Evolutionary conservation across 768 basidiomycete species (phyloP), one percentile per base, ranked within the genome.

Genomic region (Artomyces pyxidatus): DNA sequence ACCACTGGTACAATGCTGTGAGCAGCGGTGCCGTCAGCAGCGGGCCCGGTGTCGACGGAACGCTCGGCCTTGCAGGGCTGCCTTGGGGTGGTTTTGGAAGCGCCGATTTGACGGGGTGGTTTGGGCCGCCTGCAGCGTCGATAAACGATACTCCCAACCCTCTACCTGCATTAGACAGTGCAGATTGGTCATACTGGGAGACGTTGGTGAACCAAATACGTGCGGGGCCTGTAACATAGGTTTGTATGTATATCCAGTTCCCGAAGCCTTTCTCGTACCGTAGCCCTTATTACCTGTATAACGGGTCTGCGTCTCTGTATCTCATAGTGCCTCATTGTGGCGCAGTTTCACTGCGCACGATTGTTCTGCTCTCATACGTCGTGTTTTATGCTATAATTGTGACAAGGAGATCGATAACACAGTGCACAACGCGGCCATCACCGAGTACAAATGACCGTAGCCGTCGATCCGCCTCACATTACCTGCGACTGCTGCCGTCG

Each of bases 1-100:
- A 92, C 62, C 84, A 89, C 53, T 91, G 89, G 88, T 85, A 80
- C 59, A 83, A 82, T 53, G 80, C 82, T n/a, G 77, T 88, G 55
- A 85, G 78, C 59, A 84, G 81, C 50, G 75, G 80, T 10, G 81
- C 42, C 42, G 51, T 21, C 17, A 40, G 23, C 14, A 51, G 44
- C 27, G 56, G 56, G 16, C 50, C 50, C 26, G 55, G 55, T 25
- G 42, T 50, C 10, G 55, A 84, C 55, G 68, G 72, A 19, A 62
- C 72, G 3, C 68, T 48, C 37, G 49, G 54, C 35, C 44, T 49
- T n/a, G 53, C 49, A 27, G 54, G 56, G 38, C 40, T 62, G 35
- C 55, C 58, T 7, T 60, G 56, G 54, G 57, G 50, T 23, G 53
- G 50, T 6, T 57, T 55, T 17, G 56, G 56, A n/a, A 51, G 44